Conservation (phyloP, 2,329 filamentous ascomycete genomes). For the Aotearoamyces nothofagi region DNA sequence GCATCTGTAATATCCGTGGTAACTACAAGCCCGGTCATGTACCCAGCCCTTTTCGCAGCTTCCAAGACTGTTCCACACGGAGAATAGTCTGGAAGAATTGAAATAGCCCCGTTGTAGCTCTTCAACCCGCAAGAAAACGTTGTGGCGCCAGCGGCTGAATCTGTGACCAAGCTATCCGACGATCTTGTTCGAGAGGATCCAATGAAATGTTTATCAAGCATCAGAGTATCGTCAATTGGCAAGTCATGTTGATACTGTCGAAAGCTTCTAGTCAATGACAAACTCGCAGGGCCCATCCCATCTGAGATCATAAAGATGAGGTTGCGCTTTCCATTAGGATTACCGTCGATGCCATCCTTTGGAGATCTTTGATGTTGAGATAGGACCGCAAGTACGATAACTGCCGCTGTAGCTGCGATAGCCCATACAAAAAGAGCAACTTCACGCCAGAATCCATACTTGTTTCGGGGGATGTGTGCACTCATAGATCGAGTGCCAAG, state of each 20-base stretch:
- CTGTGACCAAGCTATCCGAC: conserved; percentile 73
- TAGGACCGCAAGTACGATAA: conserved; percentile 61
- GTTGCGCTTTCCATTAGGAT: conserved; percentile 53
- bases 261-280: conserved; percentile 76
- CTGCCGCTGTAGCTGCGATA: conserved; percentile 58
- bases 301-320: conserved; percentile 98
- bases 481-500: conserved; percentile 16
- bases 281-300: conserved; percentile 89
- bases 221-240: conserved; percentile 60
- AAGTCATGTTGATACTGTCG: conserved; percentile 62
- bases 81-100: conserved; percentile 67
- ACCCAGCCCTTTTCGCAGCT: conserved; percentile 82
- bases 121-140: conserved; percentile 88
- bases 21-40: conserved; percentile 84
- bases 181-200: conserved; percentile 80
- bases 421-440: conserved; percentile 71
- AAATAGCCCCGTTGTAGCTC: conserved; percentile 95
- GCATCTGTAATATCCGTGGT: conserved; percentile 93
- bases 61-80: conserved; percentile 84
- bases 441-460: conserved; percentile 53
- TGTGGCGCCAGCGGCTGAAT: conserved; percentile 92
- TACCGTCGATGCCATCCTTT: conserved; percentile 13
- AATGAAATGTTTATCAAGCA: conserved; percentile 78
- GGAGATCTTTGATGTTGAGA: conserved; percentile 48
- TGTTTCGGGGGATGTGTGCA: conserved; percentile 13